Conservation (phyloP, 441 rosid species). For the Francoa sonchifolia region DNA sequence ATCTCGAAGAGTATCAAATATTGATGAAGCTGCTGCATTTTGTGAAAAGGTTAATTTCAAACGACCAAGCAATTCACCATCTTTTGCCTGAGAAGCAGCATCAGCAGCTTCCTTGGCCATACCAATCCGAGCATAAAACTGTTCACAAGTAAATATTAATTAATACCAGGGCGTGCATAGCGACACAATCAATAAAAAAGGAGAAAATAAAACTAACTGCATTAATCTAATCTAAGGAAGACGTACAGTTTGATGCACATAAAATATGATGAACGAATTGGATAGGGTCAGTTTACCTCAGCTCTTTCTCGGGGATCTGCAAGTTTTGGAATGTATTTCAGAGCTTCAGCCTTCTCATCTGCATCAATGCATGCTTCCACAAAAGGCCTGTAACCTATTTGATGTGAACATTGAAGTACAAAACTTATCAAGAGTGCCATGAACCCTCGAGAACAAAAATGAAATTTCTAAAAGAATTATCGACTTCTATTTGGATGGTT, state of each 20-base stretch:
- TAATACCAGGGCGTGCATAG: too few species aligned
- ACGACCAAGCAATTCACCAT: slow-evolving; percentile 85
- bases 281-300: slow-evolving; percentile 36
- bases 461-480: too few species aligned
- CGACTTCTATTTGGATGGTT: too few species aligned
- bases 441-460: not conserved
- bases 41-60: slow-evolving; percentile 73
- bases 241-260: too few species aligned
- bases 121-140: slow-evolving; percentile 92
- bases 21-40: slow-evolving; percentile 71
- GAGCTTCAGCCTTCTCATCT: slow-evolving; percentile 82
- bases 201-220: too few species aligned
- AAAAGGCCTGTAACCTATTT: slow-evolving; percentile 77
- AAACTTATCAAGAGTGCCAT: not conserved
- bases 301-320: slow-evolving; percentile 84
- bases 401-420: slow-evolving; percentile 5
- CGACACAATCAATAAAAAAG: too few species aligned
- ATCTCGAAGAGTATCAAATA: slow-evolving; percentile 76
- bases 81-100: slow-evolving; percentile 93
- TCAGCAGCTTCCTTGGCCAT: slow-evolving; percentile 99
- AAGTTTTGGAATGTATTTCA: slow-evolving; percentile 85
- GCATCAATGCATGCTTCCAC: slow-evolving; percentile 95
- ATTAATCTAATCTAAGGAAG: too few species aligned
- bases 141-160: slow-evolving; percentile 4
- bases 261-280: too few species aligned